Conservation (phyloP, 306 rosid species). For the Betula pendula region DNA sequence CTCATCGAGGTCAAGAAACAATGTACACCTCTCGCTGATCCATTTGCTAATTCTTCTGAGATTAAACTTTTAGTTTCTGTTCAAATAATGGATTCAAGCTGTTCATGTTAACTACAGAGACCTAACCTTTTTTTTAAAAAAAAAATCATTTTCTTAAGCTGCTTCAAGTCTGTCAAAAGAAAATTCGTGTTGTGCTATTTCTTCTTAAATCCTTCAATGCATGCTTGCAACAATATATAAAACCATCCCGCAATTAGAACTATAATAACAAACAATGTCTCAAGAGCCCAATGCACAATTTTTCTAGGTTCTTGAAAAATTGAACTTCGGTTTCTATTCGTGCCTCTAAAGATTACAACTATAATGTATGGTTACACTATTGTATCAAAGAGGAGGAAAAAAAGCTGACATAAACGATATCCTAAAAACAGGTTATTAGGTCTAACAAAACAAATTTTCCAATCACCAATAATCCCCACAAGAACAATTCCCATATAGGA, state of each 20-base stretch:
- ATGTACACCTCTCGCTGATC: too few species aligned
- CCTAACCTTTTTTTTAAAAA: too few species aligned
- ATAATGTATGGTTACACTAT: not conserved
- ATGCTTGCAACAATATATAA: not conserved
- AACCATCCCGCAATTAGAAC: not conserved
- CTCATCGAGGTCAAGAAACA: too few species aligned
- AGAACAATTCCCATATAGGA: conserved; percentile 59
- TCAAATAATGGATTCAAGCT: too few species aligned
- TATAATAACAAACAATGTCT: not conserved
- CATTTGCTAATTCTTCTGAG: too few species aligned
- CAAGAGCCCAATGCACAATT: not conserved
- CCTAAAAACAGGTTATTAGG: not conserved
- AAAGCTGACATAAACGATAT: not conserved
- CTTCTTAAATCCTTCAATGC: not conserved
- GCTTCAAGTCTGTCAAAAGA: too few species aligned
- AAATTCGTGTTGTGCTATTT: too few species aligned
- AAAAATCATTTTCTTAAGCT: too few species aligned
- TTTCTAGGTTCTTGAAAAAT: not conserved
- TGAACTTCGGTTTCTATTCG: not conserved
- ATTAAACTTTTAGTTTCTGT: too few species aligned
- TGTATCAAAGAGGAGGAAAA: not conserved
- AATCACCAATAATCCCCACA: conserved; percentile 89
- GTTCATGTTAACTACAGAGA: too few species aligned
- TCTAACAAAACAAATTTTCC: conserved; percentile 12
- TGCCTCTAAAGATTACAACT: not conserved